Percentiles rank a stretch among this genome's conserved stretches.
phyloP scores from a whole-genome alignment of 2,329 filamentous ascomycete genomes.

The Lojkania enalia region DNA sequence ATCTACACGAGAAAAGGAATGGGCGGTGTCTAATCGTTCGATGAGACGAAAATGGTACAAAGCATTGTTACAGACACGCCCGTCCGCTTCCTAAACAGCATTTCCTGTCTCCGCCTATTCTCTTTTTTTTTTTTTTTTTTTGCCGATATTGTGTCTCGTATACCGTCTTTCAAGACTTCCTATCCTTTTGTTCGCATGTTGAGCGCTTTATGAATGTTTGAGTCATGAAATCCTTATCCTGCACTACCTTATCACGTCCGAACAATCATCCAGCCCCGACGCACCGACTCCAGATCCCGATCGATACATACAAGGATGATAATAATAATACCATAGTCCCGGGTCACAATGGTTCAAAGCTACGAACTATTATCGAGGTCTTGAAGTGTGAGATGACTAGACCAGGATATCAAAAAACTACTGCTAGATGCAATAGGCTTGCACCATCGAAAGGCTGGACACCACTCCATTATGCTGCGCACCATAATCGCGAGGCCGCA shows the following conservation, averaged over 20 bases:
- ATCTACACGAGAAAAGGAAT: slow-evolving; percentile 6
- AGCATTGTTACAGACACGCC: neutral
- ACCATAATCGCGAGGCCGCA: slow-evolving; percentile 36
- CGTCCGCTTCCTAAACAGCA: neutral
- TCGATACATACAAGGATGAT: slow-evolving; percentile 17
- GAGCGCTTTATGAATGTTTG: slow-evolving; percentile 1
- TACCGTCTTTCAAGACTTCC: slow-evolving; percentile 2
- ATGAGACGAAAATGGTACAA: slow-evolving; percentile 1
- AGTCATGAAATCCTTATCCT: slow-evolving; percentile 23
- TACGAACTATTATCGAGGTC: slow-evolving; percentile 38
- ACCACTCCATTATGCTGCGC: slow-evolving; percentile 36
- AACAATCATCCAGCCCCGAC: slow-evolving; percentile 18
- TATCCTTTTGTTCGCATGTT: neutral
- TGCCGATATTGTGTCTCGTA: neutral
- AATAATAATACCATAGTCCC: slow-evolving; percentile 2
- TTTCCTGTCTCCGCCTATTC: neutral
- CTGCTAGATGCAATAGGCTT: slow-evolving; percentile 12
- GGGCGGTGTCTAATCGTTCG: slow-evolving; percentile 3
- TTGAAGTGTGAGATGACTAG: slow-evolving; percentile 35
- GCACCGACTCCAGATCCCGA: slow-evolving; percentile 16
- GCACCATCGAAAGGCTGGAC: slow-evolving; percentile 34
- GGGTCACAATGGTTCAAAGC: slow-evolving; percentile 26
- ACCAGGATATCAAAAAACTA: slow-evolving; percentile 13
- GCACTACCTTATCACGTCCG: slow-evolving; percentile 19
- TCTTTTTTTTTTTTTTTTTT: neutral